Base-by-base conservation (phyloP, 164 flowering plant species). In the Hamamelis virginiana region DNA sequence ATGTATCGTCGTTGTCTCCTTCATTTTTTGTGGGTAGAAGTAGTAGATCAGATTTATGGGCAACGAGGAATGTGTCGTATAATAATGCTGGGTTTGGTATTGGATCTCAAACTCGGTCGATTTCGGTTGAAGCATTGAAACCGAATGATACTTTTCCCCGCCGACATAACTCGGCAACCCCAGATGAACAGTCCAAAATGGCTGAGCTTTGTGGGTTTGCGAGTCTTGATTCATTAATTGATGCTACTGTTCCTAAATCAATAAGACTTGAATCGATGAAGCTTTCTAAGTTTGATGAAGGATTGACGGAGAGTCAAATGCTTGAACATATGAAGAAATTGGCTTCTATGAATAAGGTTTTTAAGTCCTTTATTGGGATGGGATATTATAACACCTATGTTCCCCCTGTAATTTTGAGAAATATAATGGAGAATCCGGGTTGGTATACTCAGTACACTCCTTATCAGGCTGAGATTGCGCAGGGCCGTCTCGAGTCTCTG, bases 361-460 rank as follows among this genome's bases (percentile, higher is more conserved):
- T 82, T 65, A 96, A 96, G 78, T 89, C 95, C 0, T 92, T 61
- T 73, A 91, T 96, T 55, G 99, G 99, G 48, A 96, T 96, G 99
- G 99, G 99, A 0, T 96, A 96, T 71, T 91, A 96, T 67, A 83
- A 88, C 67, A 96, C 99, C 3, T 75, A 41, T 60, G 99, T 91
- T 14, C 99, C 99, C 0, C 81, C 86, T 23, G 98, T 93, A 46
- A 90, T 96, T 59, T 74, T 93, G 80, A 80, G 99, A 70, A 96
- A 96, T 63, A 84, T 96, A n/a, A 82, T 93, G 94, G 99, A 96
- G 75, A 96, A 96, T 71, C 99, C 99, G 0, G 98, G 86, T 56
- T 96, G 98, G 99, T 96, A 93, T 55, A 96, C 99, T 16, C 99
- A 96, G 74, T 96, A 96, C 75, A 96, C 99, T 1, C 99, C 98